Conservation (phyloP, 495 filamentous ascomycete species). For the Aspergillus biplanus region DNA sequence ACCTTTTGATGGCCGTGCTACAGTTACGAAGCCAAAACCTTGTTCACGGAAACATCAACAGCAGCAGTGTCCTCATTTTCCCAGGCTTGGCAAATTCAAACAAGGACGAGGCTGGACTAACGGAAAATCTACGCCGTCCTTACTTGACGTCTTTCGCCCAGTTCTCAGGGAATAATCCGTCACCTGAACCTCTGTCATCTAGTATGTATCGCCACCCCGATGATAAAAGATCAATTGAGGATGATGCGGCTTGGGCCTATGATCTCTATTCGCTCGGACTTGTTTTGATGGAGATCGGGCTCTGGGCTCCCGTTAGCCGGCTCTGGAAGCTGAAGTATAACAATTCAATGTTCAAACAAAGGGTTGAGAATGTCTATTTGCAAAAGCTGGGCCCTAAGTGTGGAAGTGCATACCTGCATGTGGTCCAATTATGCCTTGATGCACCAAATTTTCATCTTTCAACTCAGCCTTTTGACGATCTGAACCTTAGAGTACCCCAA, state of each 20-base stretch:
- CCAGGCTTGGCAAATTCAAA: constrained; percentile 48
- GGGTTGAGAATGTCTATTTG: constrained; percentile 64
- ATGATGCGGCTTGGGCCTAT: constrained; percentile 60
- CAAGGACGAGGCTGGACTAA: constrained; percentile 44
- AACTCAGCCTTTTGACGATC: constrained; percentile 58
- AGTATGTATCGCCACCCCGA: constrained; percentile 80
- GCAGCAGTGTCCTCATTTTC: constrained; percentile 80
- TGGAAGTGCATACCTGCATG: constrained; percentile 76
- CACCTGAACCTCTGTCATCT: constrained; percentile 52
- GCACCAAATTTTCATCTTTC: constrained; percentile 67
- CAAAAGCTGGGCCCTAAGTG: constrained; percentile 73
- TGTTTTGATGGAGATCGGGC: constrained; percentile 81
- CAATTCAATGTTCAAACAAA: constrained; percentile 63
- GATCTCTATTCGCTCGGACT: constrained; percentile 87
- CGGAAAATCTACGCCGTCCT: constrained; percentile 69
- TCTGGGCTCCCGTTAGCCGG: constrained; percentile 79
- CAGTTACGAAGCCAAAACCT: constrained; percentile 75
- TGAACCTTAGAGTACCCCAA: constrained; percentile 46
- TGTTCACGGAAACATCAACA: constrained; percentile 79
- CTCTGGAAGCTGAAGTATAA: constrained; percentile 71
- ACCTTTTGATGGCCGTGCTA: constrained; percentile 74
- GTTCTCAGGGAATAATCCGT: constrained; percentile 69
- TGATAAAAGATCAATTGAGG: constrained; percentile 62
- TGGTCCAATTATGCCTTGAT: constrained; percentile 77
- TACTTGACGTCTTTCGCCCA: constrained; percentile 81